These are phyloP conservation scores for Trichoderma polysporum DNA, from an alignment of 2,329 filamentous ascomycete species.

Conservation along the genomic window DNA sequence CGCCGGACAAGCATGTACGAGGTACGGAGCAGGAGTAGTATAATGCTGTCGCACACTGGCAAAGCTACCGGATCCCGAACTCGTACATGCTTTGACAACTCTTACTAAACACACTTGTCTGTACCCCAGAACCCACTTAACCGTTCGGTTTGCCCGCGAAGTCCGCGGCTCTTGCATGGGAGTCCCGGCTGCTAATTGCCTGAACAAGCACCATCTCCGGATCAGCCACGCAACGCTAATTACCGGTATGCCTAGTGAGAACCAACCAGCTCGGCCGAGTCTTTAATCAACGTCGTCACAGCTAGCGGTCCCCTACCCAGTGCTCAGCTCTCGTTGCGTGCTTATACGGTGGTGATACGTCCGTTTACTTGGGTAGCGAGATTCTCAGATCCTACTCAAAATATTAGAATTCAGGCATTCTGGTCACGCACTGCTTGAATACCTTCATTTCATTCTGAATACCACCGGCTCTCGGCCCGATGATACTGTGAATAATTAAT, in stretches of 20 bases:
- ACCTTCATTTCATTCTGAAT: neutral
- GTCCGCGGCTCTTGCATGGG: slow-evolving; percentile 21
- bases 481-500: neutral
- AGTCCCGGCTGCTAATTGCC: slow-evolving; percentile 24
- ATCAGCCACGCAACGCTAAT: slow-evolving; percentile 22
- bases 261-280: slow-evolving; percentile 22
- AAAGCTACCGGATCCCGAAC: neutral
- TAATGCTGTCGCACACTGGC: neutral
- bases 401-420: neutral
- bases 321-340: neutral
- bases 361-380: neutral
- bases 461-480: neutral
- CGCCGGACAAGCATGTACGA: neutral
- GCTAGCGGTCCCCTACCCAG: neutral
- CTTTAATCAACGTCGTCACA: slow-evolving; percentile 9
- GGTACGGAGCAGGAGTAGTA: neutral
- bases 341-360: neutral
- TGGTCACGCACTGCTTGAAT: neutral
- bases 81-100: neutral
- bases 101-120: slow-evolving; percentile 5
- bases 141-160: slow-evolving; percentile 22
- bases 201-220: slow-evolving; percentile 26
- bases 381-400: neutral
- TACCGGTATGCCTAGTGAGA: slow-evolving; percentile 12
- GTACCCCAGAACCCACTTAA: slow-evolving; percentile 16